Percentiles rank a stretch among this genome's conserved stretches.
These are phyloP conservation scores for Triadica sebifera DNA, from an alignment of 345 rosid genomes.

Conservation along the genomic window DNA sequence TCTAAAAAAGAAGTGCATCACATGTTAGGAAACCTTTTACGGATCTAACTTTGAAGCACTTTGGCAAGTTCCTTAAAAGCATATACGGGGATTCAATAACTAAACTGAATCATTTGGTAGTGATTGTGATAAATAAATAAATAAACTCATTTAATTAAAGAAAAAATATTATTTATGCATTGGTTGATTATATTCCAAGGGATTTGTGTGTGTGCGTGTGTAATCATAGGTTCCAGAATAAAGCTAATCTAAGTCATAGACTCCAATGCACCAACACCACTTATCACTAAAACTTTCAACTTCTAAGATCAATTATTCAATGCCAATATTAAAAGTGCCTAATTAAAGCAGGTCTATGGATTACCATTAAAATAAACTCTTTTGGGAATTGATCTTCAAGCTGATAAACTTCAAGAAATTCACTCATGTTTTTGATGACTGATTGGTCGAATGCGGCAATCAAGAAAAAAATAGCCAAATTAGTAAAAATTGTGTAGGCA, in stretches of 20 bases:
- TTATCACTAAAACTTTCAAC: not conserved
- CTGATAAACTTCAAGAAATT: constrained; percentile 51
- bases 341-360: not conserved
- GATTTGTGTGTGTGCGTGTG: not conserved
- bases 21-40: not conserved
- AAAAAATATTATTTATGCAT: not conserved
- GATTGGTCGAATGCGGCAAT: constrained; percentile 41
- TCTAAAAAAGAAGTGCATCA: not conserved
- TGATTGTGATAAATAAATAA: too few relatives aligned
- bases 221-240: not conserved
- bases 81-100: not conserved
- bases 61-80: not conserved
- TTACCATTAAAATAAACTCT: constrained; percentile 46
- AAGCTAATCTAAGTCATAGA: not conserved
- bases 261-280: not conserved
- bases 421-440: constrained; percentile 44
- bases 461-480: constrained; percentile 43
- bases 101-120: too few relatives aligned
- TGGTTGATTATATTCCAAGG: not conserved
- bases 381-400: constrained; percentile 51
- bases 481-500: constrained; percentile 47
- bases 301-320: not conserved
- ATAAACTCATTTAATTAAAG: too few relatives aligned
- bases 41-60: not conserved
- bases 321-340: not conserved